Evolutionary conservation across 2,329 filamentous ascomycete species (phyloP), one percentile per base, ranked within the genome.

Genomic region (Alternaria sp.): DNA sequence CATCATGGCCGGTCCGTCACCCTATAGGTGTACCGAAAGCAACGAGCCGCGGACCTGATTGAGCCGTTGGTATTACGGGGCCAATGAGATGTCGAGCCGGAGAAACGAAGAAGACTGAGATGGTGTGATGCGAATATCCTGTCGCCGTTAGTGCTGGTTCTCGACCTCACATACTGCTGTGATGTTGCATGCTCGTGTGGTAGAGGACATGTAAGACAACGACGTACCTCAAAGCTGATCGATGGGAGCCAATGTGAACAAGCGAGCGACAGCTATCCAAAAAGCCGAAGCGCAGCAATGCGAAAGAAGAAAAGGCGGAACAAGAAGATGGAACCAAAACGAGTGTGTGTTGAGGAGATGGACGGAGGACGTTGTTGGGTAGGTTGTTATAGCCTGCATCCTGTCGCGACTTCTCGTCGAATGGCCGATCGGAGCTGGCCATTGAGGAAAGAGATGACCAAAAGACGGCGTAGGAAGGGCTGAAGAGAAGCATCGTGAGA

Each of bases 71-170:
- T 58, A 40, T 44, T 47, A 43, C n/a, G 21, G 47, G 49, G 50
- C 61, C 57, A 69, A 66, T 58, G 51, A 62, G 55, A 59, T 46
- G 57, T 60, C 45, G 56, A 57, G 56, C 36, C 56, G 61, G 62
- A 60, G 59, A 68, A 65, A 57, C 59, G 65, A 65, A 65, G 62
- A 68, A 66, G 68, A 57, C 68, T 77, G 77, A 74, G 75, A 79
- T 77, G 75, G 69, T 75, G 66, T 77, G 75, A 79, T 78, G 75
- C 72, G 72, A 77, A 78, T 79, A 79, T 74, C 71, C 73, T 77
- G 36, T 6, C 17, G 49, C 25, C 19, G 19, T 71, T 28, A 73
- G 61, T 36, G 40, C 10, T 25, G 17, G 6, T 9, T 49, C 36
- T 3, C 21, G 8, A 13, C 8, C 6, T 3, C 43, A 12, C 21